Conservation (phyloP, 1,139 yeast species). For the Yamadazyma triangularis region DNA sequence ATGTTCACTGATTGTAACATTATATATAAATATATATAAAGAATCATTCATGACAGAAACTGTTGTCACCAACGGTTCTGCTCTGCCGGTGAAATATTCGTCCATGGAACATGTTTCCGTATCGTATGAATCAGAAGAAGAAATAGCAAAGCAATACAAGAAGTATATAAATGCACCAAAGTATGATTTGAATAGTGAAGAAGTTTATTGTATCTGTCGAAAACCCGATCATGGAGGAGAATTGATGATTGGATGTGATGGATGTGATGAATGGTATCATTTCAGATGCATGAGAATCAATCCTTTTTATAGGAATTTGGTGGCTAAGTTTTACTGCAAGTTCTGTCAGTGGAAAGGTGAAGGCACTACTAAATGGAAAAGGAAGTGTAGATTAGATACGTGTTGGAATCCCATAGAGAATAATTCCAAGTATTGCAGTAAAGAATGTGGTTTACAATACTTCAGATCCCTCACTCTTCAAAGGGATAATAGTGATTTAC, state of each 20-base stretch:
- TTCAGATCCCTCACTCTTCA: too few relatives aligned
- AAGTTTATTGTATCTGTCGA: slow-evolving; percentile 75
- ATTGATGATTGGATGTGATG: slow-evolving; percentile 89
- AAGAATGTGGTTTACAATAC: slow-evolving; percentile 64
- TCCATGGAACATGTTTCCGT: slow-evolving; percentile 5
- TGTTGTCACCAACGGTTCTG: too few relatives aligned
- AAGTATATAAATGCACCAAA: slow-evolving; percentile 41
- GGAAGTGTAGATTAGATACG: slow-evolving; percentile 60
- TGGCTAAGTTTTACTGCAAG: slow-evolving; percentile 69
- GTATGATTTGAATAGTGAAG: slow-evolving; percentile 49
- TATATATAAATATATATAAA: too few relatives aligned
- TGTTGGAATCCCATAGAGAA: slow-evolving; percentile 58
- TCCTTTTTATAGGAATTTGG: slow-evolving; percentile 49
- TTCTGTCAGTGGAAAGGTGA: slow-evolving; percentile 55
- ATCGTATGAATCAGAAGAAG: slow-evolving; percentile 27
- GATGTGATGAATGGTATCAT: slow-evolving; percentile 95
- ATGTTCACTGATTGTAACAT: too few relatives aligned
- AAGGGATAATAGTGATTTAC: slow-evolving; percentile 2
- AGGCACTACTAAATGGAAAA: slow-evolving; percentile 59
- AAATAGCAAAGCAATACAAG: slow-evolving; percentile 42
- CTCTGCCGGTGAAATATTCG: slow-evolving; percentile 4
- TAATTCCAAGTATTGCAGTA: slow-evolving; percentile 68
- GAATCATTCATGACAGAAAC: too few relatives aligned
- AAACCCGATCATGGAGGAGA: slow-evolving; percentile 74
- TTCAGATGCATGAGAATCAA: slow-evolving; percentile 69